Percentiles rank a stretch among this genome's conserved stretches.
Evolutionary conservation across 2,329 filamentous ascomycete genomes (phyloP).

Genomic region (Epichloe sp.): DNA sequence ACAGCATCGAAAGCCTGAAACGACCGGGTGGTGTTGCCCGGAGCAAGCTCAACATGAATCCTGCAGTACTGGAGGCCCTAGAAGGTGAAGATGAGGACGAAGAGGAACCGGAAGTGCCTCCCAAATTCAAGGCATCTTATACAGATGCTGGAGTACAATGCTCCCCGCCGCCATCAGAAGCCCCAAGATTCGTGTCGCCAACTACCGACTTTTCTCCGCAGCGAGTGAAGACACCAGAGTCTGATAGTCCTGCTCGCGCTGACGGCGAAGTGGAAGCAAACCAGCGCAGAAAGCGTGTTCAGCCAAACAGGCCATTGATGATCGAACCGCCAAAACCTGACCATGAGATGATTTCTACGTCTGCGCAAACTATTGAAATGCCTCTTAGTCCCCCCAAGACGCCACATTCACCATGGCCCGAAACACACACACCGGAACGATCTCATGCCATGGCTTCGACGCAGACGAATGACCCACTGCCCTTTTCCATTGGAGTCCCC

Average conservation of each 20-base stretch:
- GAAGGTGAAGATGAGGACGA: slow-evolving; percentile 44
- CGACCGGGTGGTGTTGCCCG: slow-evolving; percentile 41
- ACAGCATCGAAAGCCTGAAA: slow-evolving; percentile 45
- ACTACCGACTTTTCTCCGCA: slow-evolving; percentile 25
- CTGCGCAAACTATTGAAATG: slow-evolving; percentile 12
- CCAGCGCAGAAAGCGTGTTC: slow-evolving; percentile 57
- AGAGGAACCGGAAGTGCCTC: slow-evolving; percentile 21
- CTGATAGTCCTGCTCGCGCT: slow-evolving; percentile 28
- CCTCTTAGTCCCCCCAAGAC: slow-evolving; percentile 54
- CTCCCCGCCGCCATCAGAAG: slow-evolving; percentile 62
- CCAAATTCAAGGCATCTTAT: slow-evolving; percentile 39
- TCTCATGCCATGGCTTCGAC: slow-evolving; percentile 38
- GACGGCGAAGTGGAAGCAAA: slow-evolving; percentile 58
- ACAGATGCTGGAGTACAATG: slow-evolving; percentile 69
- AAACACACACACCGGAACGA: slow-evolving; percentile 26
- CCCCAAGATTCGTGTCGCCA: slow-evolving; percentile 25
- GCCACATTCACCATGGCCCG: slow-evolving; percentile 37
- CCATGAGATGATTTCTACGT: slow-evolving; percentile 45
- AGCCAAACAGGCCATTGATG: slow-evolving; percentile 35
- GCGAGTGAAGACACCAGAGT: slow-evolving; percentile 26
- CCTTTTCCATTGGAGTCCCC: slow-evolving; percentile 9
- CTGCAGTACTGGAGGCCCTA: slow-evolving; percentile 40
- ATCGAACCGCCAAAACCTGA: slow-evolving; percentile 30
- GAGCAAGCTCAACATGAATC: slow-evolving; percentile 39
- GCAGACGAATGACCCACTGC: slow-evolving; percentile 37